A percentile compares a stretch with the other conserved stretches of the same genome.
These are phyloP conservation scores for Xylona heveae DNA, from an alignment of 495 filamentous ascomycete species.

Conservation along the genomic window DNA sequence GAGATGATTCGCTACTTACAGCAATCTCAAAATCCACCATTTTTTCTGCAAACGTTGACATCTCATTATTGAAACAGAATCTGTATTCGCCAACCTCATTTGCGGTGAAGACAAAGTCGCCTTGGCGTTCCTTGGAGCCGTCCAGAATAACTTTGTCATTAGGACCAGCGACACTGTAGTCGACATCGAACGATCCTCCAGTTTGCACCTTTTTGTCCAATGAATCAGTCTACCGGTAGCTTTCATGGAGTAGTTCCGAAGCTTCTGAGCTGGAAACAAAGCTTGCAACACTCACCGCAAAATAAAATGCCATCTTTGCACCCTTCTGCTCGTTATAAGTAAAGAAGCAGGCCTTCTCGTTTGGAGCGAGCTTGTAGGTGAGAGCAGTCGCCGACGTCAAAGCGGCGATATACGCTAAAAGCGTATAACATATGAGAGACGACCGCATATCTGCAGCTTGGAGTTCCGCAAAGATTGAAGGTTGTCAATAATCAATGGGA, in stretches of 20 bases:
- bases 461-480: no score
- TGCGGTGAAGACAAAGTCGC: constrained; percentile 95
- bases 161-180: constrained; percentile 74
- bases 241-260: no score
- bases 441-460: constrained; percentile 3
- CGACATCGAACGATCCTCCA: constrained; percentile 86
- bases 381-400: constrained; percentile 63
- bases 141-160: constrained; percentile 66
- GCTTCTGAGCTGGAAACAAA: background rate
- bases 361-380: constrained; percentile 75
- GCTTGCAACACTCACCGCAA: constrained; percentile 44
- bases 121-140: constrained; percentile 81
- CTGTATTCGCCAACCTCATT: constrained; percentile 82
- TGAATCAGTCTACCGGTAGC: no score
- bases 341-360: constrained; percentile 95
- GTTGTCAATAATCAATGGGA: no score
- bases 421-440: constrained; percentile 14
- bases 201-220: constrained; percentile 56
- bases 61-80: constrained; percentile 97
- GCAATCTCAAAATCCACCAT: constrained; percentile 97
- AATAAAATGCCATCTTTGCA: constrained; percentile 93
- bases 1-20: constrained; percentile 26
- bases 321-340: constrained; percentile 48
- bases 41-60: constrained; percentile 96
- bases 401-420: constrained; percentile 39